Evolutionary conservation across 805 yeast genomes (phyloP).

Genomic region (Candida michaelii): DNA sequence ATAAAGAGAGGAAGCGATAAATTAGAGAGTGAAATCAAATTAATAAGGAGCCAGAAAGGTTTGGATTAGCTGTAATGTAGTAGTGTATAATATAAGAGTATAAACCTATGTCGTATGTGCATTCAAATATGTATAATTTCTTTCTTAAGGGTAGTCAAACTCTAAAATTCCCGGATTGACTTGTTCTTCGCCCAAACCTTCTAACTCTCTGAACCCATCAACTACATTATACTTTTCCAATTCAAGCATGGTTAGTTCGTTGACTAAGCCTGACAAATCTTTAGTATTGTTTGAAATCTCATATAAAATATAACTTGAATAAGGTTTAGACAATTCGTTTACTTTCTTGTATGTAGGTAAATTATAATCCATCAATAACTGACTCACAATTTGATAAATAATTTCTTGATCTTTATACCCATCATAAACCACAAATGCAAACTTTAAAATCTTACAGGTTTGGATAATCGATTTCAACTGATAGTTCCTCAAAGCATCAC

Average conservation of each 20-base stretch:
- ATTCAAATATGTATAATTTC: no score
- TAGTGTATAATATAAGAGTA: neutral
- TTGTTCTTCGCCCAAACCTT: neutral
- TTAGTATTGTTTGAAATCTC: conserved; percentile 13
- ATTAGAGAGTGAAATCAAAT: conserved; percentile 68
- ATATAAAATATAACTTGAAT: conserved; percentile 10
- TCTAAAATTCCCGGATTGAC: neutral
- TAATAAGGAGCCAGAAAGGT: conserved; percentile 43
- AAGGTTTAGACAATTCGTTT: conserved; percentile 9
- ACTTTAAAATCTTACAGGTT: conserved; percentile 17
- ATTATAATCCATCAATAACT: conserved; percentile 10
- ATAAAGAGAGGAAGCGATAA: conserved; percentile 86
- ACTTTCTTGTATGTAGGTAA: conserved; percentile 10
- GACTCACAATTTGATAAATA: conserved; percentile 9
- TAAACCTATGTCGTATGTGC: no score
- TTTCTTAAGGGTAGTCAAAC: no score
- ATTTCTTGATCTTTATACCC: conserved; percentile 33
- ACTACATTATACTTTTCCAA: neutral
- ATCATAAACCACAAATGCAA: conserved; percentile 25
- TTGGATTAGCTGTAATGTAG: conserved; percentile 21
- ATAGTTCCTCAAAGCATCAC: conserved; percentile 11
- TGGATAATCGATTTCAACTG: conserved; percentile 12
- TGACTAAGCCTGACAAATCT: conserved; percentile 8
- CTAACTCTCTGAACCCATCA: neutral
- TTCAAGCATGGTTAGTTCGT: conserved; percentile 7